Percentiles rank a stretch among this genome's conserved stretches.
Evolutionary conservation across 2,329 filamentous ascomycete genomes (phyloP).

Genomic region (Nectriaceae sp.): DNA sequence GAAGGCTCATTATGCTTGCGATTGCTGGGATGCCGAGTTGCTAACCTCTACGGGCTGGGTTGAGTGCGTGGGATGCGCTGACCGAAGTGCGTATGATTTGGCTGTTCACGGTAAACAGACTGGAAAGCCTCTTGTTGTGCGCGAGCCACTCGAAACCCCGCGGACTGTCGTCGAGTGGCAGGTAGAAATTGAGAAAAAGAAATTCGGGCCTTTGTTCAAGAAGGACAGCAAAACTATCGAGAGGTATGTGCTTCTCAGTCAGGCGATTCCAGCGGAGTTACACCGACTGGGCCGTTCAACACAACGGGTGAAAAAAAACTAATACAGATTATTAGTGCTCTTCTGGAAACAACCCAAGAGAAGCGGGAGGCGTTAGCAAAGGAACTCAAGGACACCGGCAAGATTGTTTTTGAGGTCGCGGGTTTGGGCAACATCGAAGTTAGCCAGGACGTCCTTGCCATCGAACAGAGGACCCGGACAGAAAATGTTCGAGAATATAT

Average conservation of each 20-base stretch:
- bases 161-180: constrained; percentile 83
- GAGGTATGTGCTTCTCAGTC: too few relatives aligned
- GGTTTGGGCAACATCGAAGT: constrained; percentile 77
- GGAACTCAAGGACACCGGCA: constrained; percentile 71
- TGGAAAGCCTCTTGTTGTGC: constrained; percentile 80
- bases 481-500: constrained; percentile 90
- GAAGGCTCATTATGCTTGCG: constrained; percentile 87
- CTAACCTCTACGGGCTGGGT: constrained; percentile 94
- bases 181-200: constrained; percentile 88
- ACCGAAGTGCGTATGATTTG: constrained; percentile 92
- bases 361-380: constrained; percentile 78
- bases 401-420: constrained; percentile 75
- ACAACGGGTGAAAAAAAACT: too few relatives aligned
- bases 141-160: constrained; percentile 78
- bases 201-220: constrained; percentile 93
- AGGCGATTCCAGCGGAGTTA: too few relatives aligned
- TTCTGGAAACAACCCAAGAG: constrained; percentile 76
- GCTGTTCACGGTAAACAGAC: constrained; percentile 93
- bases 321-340: too few relatives aligned
- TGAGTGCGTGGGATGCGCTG: constrained; percentile 96
- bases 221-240: constrained; percentile 89
- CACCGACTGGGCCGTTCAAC: too few relatives aligned
- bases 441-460: constrained; percentile 74
- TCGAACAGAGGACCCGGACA: constrained; percentile 79
- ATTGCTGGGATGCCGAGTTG: constrained; percentile 98